phyloP scores from a whole-genome alignment of 2,329 filamentous ascomycete genomes.

The Corinectria fuckeliana region DNA sequence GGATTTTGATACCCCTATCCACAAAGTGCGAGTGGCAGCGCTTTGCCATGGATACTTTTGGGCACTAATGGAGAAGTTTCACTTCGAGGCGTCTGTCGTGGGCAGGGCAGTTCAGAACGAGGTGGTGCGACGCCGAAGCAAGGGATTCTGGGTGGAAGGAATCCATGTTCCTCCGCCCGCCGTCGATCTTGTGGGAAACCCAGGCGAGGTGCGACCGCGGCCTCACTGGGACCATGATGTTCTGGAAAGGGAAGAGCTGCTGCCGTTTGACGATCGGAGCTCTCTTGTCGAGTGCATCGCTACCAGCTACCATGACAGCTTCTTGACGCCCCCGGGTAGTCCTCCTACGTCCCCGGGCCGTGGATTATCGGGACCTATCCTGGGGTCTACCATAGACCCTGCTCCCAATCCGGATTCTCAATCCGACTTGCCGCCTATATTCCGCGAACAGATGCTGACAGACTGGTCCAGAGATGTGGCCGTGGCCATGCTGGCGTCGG shows the following conservation, averaged over 20 bases:
- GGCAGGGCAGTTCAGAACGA: slow-evolving; percentile 78
- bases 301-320: slow-evolving; percentile 68
- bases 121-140: slow-evolving; percentile 74
- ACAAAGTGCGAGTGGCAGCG: slow-evolving; percentile 81
- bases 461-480: slow-evolving; percentile 82
- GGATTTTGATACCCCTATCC: slow-evolving; percentile 66
- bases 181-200: slow-evolving; percentile 66
- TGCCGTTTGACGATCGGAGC: slow-evolving; percentile 77
- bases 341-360: slow-evolving; percentile 74
- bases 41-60: slow-evolving; percentile 91
- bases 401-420: slow-evolving; percentile 48
- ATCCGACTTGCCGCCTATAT: slow-evolving; percentile 67
- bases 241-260: slow-evolving; percentile 68
- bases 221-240: slow-evolving; percentile 57
- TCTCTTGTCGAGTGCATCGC: slow-evolving; percentile 78
- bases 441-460: slow-evolving; percentile 77
- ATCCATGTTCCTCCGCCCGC: slow-evolving; percentile 73
- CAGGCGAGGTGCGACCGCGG: slow-evolving; percentile 53
- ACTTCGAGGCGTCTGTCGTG: slow-evolving; percentile 72
- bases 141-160: slow-evolving; percentile 79
- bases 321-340: slow-evolving; percentile 70
- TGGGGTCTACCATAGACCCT: slow-evolving; percentile 55
- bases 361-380: slow-evolving; percentile 65
- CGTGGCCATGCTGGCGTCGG: slow-evolving; percentile 71
- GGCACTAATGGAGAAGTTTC: slow-evolving; percentile 77